Evolutionary conservation across 805 yeast genomes (phyloP), one percentile per base, ranked within the genome.

Genomic region (Lachancea sp.): DNA sequence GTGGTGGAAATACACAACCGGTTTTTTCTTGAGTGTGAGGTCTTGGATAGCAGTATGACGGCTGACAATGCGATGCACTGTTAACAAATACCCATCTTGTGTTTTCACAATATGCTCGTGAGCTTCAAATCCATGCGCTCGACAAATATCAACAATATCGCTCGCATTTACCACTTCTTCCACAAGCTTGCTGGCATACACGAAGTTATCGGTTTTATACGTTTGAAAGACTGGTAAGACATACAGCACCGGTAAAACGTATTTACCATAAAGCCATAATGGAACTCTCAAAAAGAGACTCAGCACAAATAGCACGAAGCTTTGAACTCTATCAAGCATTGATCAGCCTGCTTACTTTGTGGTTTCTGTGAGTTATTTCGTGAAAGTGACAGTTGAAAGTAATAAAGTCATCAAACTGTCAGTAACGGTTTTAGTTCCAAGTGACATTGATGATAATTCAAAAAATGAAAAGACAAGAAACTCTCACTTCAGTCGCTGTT

Each of bases 61-160:
- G 30, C 22, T 31, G 16, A 36, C 38, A 31, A 81, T 68, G 30
- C 91, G 66, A 54, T 86, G 95, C 2, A 85, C 56, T 0, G 86
- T 82, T 36, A 86, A 70, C 26, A 82, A 53, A 59, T 83, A 85
- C 13, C 80, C 82, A 58, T 86, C 95, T 31, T 68, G 60, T 0
- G 95, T 86, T 43, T 67, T 67, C 8, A 85, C 84, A 2, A 83
- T 68, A 54, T 82, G 84, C 56, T 79, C 82, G 52, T 84, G 85
- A 5, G 79, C 71, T 10, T 65, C 68, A 59, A 79, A 85, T 0
- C 88, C 89, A 57, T 77, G 82, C 1, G 79, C 50, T 2, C 53
- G 63, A 52, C 84, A 79, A 62, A 85, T 73, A 35, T 78, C 78
- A 15, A 71, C 71, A 47, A 85, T 48, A 32, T 60, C 65, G 13